These are phyloP conservation scores for Aspergillus sp. DNA, from an alignment of 2,329 filamentous ascomycete species.

Conservation along the genomic window DNA sequence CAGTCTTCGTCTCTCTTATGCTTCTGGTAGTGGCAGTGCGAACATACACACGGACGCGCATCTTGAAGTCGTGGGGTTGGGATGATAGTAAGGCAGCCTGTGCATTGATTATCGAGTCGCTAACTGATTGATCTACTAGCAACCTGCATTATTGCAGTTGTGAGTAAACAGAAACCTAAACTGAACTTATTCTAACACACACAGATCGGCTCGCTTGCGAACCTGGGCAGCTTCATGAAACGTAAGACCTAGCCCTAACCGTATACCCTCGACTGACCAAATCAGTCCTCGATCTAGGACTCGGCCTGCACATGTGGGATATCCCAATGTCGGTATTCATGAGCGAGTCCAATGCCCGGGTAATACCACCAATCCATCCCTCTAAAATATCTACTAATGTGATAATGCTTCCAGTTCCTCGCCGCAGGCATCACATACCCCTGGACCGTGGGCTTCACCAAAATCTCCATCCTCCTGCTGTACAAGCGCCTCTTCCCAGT, in stretches of 20 bases:
- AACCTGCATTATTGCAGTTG: not conserved
- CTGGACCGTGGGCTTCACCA: slow-evolving; percentile 2
- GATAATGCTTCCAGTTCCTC: not conserved
- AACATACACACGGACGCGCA: not conserved
- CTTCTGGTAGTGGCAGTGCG: not conserved
- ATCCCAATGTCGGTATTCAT: not conserved
- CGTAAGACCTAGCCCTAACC: not conserved
- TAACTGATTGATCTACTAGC: not conserved
- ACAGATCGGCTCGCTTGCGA: not conserved
- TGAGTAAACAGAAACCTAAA: not conserved
- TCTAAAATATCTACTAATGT: too few relatives aligned
- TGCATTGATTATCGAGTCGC: not conserved
- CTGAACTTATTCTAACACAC: not conserved
- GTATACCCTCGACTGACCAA: not conserved
- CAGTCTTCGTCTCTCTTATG: not conserved
- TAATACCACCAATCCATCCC: not conserved
- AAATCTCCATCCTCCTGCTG: slow-evolving; percentile 3
- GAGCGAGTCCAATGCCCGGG: too few relatives aligned
- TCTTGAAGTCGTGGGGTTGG: not conserved
- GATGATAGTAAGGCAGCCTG: not conserved
- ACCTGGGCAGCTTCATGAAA: not conserved
- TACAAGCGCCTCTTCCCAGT: slow-evolving; percentile 2
- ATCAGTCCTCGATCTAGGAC: not conserved
- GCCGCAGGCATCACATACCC: not conserved
- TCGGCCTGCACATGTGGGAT: slow-evolving; percentile 7